These are phyloP conservation scores for Haemoproteus tartakovskyi DNA, from an alignment of 169 alveolate genomes.

Conservation along the genomic window DNA sequence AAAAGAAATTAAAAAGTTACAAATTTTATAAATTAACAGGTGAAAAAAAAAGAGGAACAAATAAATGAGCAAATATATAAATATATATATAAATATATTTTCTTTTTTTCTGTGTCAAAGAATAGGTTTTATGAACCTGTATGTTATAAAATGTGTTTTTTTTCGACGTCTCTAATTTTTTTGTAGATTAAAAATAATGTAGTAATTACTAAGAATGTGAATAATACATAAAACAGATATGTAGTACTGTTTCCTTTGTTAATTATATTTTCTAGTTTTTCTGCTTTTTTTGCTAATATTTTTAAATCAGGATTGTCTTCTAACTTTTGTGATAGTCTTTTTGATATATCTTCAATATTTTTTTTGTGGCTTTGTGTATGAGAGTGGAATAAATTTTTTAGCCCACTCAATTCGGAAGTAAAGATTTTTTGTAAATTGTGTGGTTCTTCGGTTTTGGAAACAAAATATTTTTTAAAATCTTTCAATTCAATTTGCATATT, in stretches of 20 bases:
- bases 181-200: constrained; percentile 32
- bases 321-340: constrained; percentile 15
- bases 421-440: constrained; percentile 29
- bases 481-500: constrained; percentile 14
- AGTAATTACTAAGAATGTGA: constrained; percentile 15
- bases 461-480: constrained; percentile 4
- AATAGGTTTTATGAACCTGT: too few relatives aligned
- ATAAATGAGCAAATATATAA: too few relatives aligned
- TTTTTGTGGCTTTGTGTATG: constrained; percentile 53
- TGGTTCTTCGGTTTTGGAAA: constrained; percentile 25
- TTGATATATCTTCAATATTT: constrained; percentile 47
- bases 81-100: too few relatives aligned
- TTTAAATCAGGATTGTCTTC: constrained; percentile 33
- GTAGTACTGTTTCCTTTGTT: constrained; percentile 35
- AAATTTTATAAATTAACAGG: too few relatives aligned
- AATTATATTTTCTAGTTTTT: constrained; percentile 32
- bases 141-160: constrained; percentile 51
- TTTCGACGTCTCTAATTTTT: constrained; percentile 57
- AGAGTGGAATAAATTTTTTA: constrained; percentile 44
- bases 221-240: constrained; percentile 6
- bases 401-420: constrained; percentile 43
- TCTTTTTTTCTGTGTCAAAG: too few relatives aligned
- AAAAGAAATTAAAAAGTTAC: too few relatives aligned
- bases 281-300: constrained; percentile 50
- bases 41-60: too few relatives aligned